phyloP scores from a whole-genome alignment of 2,329 filamentous ascomycete species.

The Nothophoma quercina region DNA sequence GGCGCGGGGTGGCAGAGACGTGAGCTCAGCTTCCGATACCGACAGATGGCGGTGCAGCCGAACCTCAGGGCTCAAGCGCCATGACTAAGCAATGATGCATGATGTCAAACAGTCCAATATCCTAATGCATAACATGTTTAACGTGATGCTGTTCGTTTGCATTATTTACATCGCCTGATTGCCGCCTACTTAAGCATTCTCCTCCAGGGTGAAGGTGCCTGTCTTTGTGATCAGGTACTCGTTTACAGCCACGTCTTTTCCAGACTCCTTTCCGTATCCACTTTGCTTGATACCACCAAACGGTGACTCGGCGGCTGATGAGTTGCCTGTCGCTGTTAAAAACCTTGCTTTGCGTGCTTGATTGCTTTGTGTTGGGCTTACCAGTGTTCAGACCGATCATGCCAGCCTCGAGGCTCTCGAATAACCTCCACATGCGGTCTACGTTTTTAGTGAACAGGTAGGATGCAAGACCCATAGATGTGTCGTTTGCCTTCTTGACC shows the following conservation, averaged over 20 bases:
- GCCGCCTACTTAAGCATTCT: conserved; percentile 10
- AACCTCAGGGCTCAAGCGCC: conserved; percentile 1
- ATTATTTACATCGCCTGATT: neutral
- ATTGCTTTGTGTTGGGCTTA: conserved; percentile 26
- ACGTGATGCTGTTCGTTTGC: too few relatives aligned
- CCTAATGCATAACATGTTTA: neutral
- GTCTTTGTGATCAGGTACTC: conserved; percentile 72
- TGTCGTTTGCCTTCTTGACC: conserved; percentile 66
- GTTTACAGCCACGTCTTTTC: conserved; percentile 70
- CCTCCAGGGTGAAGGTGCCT: conserved; percentile 67
- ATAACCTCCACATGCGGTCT: conserved; percentile 69
- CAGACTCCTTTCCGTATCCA: conserved; percentile 72
- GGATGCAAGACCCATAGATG: conserved; percentile 69
- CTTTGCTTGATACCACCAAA: conserved; percentile 74
- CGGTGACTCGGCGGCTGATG: conserved; percentile 70
- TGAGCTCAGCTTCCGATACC: conserved; percentile 1
- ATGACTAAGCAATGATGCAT: conserved; percentile 7
- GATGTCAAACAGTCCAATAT: neutral
- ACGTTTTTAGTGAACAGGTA: conserved; percentile 75
- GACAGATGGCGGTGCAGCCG: conserved; percentile 8
- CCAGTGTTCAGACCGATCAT: conserved; percentile 74
- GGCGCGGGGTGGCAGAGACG: conserved; percentile 24
- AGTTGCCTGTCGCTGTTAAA: conserved; percentile 57
- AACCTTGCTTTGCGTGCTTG: neutral
- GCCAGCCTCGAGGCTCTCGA: conserved; percentile 72